Evolutionary conservation across 352 stramenopile genomes (phyloP), one percentile per base, ranked within the genome.

Genomic region (Pythium guiyangense): DNA sequence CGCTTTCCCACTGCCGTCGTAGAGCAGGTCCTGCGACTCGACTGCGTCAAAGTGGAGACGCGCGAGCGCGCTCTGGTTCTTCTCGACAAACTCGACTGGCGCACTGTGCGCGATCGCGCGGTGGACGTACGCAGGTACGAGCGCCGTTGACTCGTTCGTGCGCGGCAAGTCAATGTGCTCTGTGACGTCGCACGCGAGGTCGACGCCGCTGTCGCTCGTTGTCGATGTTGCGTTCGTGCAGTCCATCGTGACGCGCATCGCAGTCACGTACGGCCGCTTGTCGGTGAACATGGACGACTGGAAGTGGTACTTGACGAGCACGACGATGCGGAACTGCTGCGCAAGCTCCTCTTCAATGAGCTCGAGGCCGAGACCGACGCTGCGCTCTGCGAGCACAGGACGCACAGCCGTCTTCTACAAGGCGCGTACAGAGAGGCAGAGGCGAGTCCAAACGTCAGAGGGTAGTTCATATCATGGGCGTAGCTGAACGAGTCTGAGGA

Each of bases 261-360:
- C 69, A 2, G 77, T 84, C 47, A 85, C 73, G 54, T 88, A 84
- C 11, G 77, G 73, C 0, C 77, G 62, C 50, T 77, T 79, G 20
- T 56, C 37, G n/a, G 75, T 64, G 34, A 79, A 60, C 77, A 88
- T 88, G 4, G 64, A 66, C 27, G 68, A 79, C 54, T 82, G 60
- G 60, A 88, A 88, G 39, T 70, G 57, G 49, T 88, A 88, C 60
- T 77, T 72, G 47, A 88, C 65, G 35, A 88, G 62, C 59, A 85
- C 12, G 57, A 73, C 75, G 29, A 85, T 65, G 12, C 70, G 56
- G 37, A 75, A 78, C 52, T 79, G 62, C 62, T 76, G 70, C 49
- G 64, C 77, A 43, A 77, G 40, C 11, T 66, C 66, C 17, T 76
- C 66, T 46, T 77, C 52, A 39, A 81, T 56, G 6, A 83, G 60